phyloP scores from a whole-genome alignment of 257 asterid species.

The Solanum pennellii region DNA sequence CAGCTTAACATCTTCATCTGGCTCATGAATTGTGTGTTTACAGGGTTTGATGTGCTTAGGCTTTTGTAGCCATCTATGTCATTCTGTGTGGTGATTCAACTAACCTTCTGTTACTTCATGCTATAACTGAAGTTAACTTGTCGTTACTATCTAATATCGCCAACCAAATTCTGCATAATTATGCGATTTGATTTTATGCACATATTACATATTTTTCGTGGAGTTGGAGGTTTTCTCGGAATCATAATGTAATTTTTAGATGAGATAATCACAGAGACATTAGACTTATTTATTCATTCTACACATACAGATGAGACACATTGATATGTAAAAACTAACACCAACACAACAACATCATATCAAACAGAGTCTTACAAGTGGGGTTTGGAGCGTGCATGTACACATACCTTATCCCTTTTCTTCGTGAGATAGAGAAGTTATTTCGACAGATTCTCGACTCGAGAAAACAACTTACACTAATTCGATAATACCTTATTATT shows the following conservation, averaged over 20 bases:
- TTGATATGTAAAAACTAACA: not conserved
- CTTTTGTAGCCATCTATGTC: not conserved
- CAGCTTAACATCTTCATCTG: not conserved
- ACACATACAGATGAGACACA: rapidly evolving
- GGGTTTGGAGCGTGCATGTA: not conserved
- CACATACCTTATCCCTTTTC: not conserved
- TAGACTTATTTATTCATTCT: not conserved
- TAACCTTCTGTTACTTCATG: not conserved
- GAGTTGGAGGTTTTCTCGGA: not conserved
- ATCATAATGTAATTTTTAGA: not conserved
- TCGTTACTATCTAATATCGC: not conserved
- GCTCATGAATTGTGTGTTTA: not conserved
- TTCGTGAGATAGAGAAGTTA: not conserved
- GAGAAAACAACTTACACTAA: not conserved
- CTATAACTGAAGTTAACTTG: not conserved
- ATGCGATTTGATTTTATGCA: not conserved
- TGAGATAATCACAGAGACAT: rapidly evolving
- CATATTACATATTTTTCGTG: not conserved
- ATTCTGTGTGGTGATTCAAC: not conserved
- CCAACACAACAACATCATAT: not conserved
- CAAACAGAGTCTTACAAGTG: not conserved
- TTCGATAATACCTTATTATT: not conserved
- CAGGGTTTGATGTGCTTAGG: not conserved
- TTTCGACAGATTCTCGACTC: not conserved
- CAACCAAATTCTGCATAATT: not conserved